Evolutionary conservation across 2,329 filamentous ascomycete genomes (phyloP).

Genomic region (Dactylellina cionopaga): DNA sequence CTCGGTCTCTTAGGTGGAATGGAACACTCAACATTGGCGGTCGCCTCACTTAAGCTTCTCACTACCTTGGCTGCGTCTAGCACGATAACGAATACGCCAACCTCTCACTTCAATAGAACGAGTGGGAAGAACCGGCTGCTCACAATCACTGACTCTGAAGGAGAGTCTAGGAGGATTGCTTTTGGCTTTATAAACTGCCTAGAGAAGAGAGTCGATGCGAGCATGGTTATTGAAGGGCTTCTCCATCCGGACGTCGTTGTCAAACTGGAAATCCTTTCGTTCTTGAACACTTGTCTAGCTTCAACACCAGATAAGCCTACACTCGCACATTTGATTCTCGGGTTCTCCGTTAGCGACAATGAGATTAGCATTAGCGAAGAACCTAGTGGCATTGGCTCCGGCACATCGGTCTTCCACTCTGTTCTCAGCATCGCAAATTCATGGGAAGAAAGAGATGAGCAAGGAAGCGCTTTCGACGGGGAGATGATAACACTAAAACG

Average conservation of each 20-base stretch:
- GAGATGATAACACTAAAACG: constrained; percentile 59
- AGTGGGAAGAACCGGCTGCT: constrained; percentile 83
- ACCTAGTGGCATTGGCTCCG: constrained; percentile 72
- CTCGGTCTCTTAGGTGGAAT: constrained; percentile 87
- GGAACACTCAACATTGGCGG: constrained; percentile 80
- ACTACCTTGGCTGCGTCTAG: constrained; percentile 86
- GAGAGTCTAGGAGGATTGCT: constrained; percentile 83
- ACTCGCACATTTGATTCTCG: constrained; percentile 88
- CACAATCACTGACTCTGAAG: constrained; percentile 83
- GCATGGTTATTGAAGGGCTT: constrained; percentile 24
- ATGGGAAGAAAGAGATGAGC: constrained; percentile 52
- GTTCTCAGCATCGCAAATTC: constrained; percentile 77
- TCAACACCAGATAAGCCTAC: constrained; percentile 80
- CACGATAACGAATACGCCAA: constrained; percentile 73
- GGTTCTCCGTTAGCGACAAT: constrained; percentile 74
- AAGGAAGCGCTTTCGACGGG: constrained; percentile 53
- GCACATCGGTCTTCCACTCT: constrained; percentile 82
- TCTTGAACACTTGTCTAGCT: constrained; percentile 81
- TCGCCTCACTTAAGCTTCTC: constrained; percentile 81
- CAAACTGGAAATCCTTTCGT: constrained; percentile 85
- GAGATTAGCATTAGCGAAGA: constrained; percentile 71
- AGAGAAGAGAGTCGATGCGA: constrained; percentile 47
- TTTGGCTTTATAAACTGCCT: constrained; percentile 57
- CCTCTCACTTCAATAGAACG: constrained; percentile 71
- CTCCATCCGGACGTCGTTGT: constrained; percentile 64